phyloP scores from a whole-genome alignment of 2,329 filamentous ascomycete species.

The Venturia effusa region DNA sequence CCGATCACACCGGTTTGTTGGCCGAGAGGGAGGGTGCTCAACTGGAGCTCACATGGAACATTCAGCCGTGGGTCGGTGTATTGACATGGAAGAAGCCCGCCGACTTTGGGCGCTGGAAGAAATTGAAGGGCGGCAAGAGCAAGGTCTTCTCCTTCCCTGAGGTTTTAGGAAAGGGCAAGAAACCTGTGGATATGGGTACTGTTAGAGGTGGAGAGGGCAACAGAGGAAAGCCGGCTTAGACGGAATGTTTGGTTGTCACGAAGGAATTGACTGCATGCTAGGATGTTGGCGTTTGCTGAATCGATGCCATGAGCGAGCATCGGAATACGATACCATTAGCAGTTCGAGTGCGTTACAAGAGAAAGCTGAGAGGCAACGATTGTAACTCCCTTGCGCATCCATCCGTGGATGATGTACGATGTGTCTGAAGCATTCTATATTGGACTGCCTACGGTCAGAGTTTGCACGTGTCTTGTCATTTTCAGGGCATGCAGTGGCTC shows the following conservation, averaged over 20 bases:
- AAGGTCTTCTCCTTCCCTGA: conserved; percentile 52
- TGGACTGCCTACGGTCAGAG: background rate
- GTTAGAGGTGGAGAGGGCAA: conserved; percentile 39
- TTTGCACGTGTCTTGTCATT: background rate
- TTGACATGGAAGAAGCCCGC: conserved; percentile 60
- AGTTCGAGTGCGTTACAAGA: background rate
- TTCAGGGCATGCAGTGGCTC: background rate
- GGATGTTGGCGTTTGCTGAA: background rate
- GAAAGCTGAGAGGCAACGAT: background rate
- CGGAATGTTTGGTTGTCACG: background rate
- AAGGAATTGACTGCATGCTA: background rate
- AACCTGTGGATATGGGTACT: conserved; percentile 35
- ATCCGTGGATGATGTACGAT: background rate
- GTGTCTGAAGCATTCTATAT: background rate
- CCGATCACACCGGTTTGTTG: conserved; percentile 71
- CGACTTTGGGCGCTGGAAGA: conserved; percentile 51
- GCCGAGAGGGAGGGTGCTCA: conserved; percentile 63
- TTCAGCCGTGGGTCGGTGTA: conserved; percentile 91
- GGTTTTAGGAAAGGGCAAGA: conserved; percentile 16
- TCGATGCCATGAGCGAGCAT: background rate
- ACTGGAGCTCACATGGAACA: conserved; percentile 83
- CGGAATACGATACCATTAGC: background rate
- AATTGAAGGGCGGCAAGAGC: conserved; percentile 53
- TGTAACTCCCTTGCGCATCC: background rate
- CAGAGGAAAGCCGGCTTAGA: conserved; percentile 29